Evolutionary conservation across 208 protist species (phyloP), one percentile per base, ranked within the genome.

Genomic region (Crithidia bombi): DNA sequence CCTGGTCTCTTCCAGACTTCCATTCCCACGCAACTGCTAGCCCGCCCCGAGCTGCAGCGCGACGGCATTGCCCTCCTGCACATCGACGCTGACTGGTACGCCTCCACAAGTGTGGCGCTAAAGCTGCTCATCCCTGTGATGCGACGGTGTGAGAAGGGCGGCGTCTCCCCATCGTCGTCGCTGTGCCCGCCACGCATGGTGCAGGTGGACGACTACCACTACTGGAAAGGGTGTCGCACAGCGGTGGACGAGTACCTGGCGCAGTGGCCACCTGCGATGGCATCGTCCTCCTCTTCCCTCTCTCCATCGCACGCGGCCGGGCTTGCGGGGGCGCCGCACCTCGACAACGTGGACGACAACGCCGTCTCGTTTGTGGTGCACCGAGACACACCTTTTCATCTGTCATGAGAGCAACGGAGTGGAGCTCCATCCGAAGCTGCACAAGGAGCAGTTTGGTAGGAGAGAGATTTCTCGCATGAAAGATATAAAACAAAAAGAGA

Each of bases 201-300:
- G 49, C 90, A 95, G 64, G 76, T 92, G 41, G 87, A 95, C 61
- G 90, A 93, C 69, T 95, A 95, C 61, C 56, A 92, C 73, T 93
- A 93, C 72, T 95, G 87, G 90, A 28, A 59, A 9, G 87, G 90
- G 3, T 88, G 83, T 49, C 70, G 66, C 17, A 55, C 75, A 25
- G 90, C 87, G 0, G 87, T 92, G 35, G 81, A 95, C 58, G 90
- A 90, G 49, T 83, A 78, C 19, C 33, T 65, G 26, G 55, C 47
- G 10, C 32, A 52, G 52, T 62, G 38, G 43, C 43, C 61, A n/a
- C n/a, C n/a, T n/a, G n/a, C n/a, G n/a, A n/a, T n/a, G 3, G 26
- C 43, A n/a, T 32, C 28, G 11, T 38, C 44, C 1, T 51, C 61
- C 26, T 21, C 58, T 0, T 4, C 21, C 15, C n/a, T n/a, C n/a